Evolutionary conservation across 164 flowering plant species (phyloP).

Genomic region (Liquidambar formosana): DNA sequence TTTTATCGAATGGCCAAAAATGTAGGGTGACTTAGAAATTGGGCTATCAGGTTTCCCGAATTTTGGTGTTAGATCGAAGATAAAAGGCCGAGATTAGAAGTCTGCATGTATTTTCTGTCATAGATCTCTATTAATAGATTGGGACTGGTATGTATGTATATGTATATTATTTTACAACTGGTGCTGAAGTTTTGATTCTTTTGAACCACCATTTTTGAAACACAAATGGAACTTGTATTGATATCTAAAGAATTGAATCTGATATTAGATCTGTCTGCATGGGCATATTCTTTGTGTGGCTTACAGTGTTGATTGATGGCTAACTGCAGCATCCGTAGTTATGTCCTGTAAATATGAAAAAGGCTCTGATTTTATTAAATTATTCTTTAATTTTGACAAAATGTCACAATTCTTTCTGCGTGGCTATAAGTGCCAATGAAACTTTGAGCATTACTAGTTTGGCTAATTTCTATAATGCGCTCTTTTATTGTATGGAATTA

Average conservation of each 20-base stretch:
- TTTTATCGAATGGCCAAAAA: too few species aligned
- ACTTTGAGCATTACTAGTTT: neutral
- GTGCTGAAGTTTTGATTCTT: neutral
- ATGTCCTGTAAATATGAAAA: neutral
- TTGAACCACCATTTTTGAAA: neutral
- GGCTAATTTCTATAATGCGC: too few species aligned
- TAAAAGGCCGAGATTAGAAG: too few species aligned
- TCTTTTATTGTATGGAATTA: too few species aligned
- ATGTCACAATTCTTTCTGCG: neutral
- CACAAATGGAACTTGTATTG: neutral
- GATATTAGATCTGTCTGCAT: constrained; percentile 4
- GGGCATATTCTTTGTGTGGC: neutral
- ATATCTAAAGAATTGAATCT: too few species aligned
- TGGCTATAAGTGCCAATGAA: neutral
- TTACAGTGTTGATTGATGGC: neutral
- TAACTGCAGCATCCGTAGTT: neutral
- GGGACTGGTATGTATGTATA: too few species aligned
- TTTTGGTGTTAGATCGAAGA: too few species aligned
- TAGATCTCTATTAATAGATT: too few species aligned
- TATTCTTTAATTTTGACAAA: neutral
- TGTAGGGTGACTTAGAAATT: too few species aligned
- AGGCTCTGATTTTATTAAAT: neutral
- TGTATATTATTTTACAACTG: neutral
- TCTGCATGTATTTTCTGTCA: too few species aligned
- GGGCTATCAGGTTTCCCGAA: too few species aligned